Percentiles rank a stretch among this genome's conserved stretches.
phyloP scores from a whole-genome alignment of 345 rosid species.

The Aegle marmelos region DNA sequence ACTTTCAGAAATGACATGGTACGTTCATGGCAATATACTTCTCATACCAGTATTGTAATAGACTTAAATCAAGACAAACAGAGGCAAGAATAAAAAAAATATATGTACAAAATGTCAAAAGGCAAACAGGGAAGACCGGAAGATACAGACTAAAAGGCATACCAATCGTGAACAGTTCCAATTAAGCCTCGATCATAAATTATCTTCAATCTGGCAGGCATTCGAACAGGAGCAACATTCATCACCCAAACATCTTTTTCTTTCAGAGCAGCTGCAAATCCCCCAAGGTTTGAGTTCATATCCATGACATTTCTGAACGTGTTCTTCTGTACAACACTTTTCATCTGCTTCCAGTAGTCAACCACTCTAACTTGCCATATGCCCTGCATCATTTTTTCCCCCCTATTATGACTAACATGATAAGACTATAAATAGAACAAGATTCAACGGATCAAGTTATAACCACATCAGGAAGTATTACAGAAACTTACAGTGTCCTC shows the following conservation, averaged over 20 bases:
- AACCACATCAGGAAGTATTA: not conserved
- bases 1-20: not conserved
- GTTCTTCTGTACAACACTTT: conserved; percentile 66
- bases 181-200: conserved; percentile 94
- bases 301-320: conserved; percentile 94
- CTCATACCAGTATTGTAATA: not conserved
- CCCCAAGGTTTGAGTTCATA: conserved; percentile 92
- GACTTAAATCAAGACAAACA: not conserved
- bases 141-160: conserved; percentile 14
- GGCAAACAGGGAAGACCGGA: not conserved
- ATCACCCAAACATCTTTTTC: conserved; percentile 92
- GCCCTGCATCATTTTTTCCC: conserved; percentile 43
- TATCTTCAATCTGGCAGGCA: conserved; percentile 68
- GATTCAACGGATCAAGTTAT: not conserved
- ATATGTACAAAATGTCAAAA: not conserved
- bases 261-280: conserved; percentile 84
- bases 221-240: conserved; percentile 82
- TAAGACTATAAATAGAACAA: not conserved
- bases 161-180: conserved; percentile 98
- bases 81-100: not conserved
- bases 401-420: conserved; percentile 3
- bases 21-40: not conserved
- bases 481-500: conserved; percentile 67
- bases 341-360: conserved; percentile 93
- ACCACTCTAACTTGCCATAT: conserved; percentile 79